Conservation (phyloP, 176 grass and related monocot species). For the Oropetium thomaeum region DNA sequence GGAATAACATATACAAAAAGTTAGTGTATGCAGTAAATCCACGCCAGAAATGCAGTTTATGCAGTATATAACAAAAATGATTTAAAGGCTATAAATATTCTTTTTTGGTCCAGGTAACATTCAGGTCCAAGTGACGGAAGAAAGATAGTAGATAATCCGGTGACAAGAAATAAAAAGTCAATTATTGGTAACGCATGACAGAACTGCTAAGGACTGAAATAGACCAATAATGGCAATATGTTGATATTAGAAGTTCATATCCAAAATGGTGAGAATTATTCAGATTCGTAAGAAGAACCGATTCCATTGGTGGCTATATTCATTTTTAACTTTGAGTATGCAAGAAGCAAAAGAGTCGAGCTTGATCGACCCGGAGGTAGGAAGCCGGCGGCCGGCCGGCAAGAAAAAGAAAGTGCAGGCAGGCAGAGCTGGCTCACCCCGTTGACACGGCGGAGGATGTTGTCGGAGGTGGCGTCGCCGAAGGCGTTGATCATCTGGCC, state of each 20-base stretch:
- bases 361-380: too few relatives aligned
- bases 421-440: conserved; percentile 18
- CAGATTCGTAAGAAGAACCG: background rate
- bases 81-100: background rate
- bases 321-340: background rate
- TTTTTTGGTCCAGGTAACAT: background rate
- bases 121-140: background rate
- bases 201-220: background rate
- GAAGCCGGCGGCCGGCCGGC: too few relatives aligned
- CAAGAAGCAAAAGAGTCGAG: background rate
- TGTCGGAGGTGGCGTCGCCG: conserved; percentile 22
- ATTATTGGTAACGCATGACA: background rate
- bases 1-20: background rate
- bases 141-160: background rate
- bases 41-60: conserved; percentile 3
- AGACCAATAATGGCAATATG: background rate
- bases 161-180: background rate
- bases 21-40: background rate
- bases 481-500: conserved; percentile 58
- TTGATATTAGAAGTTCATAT: background rate
- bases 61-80: background rate
- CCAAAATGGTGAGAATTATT: background rate
- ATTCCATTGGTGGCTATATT: background rate
- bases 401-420: background rate
- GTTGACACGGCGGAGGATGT: conserved; percentile 50